phyloP scores from a whole-genome alignment of 306 rosid genomes.

The Clitoria ternatea region DNA sequence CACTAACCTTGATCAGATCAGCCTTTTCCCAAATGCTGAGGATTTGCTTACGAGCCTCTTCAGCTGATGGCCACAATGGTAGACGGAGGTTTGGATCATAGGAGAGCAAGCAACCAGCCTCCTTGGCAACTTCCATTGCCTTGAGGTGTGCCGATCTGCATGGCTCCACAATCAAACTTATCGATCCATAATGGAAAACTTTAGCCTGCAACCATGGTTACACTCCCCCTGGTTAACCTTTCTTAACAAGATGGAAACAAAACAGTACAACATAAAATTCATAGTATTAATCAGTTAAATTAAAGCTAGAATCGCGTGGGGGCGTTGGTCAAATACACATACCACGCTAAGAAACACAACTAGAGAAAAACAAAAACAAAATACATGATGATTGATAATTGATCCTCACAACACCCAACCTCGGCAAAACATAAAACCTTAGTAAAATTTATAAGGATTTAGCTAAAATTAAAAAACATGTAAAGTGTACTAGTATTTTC shows the following conservation, averaged over 20 bases:
- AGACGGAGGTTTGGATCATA: slow-evolving; percentile 86
- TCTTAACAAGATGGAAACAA: not conserved
- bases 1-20: slow-evolving; percentile 80
- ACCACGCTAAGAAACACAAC: no score
- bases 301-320: not conserved
- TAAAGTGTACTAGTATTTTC: no score
- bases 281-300: not conserved
- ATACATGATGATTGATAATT: no score
- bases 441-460: no score
- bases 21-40: slow-evolving; percentile 87
- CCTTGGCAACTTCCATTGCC: slow-evolving; percentile 81
- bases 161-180: slow-evolving; percentile 95
- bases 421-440: no score
- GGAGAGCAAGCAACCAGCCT: slow-evolving; percentile 75
- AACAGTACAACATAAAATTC: not conserved
- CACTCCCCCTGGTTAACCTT: no score
- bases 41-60: slow-evolving; percentile 83
- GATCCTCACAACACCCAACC: no score
- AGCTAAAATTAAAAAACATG: no score
- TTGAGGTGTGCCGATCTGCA: slow-evolving; percentile 86
- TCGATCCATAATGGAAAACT: slow-evolving; percentile 84
- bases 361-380: no score
- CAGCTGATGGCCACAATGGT: slow-evolving; percentile 68
- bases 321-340: not conserved
- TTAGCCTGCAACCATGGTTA: slow-evolving; percentile 47